A percentile compares a stretch with the other conserved stretches of the same genome.
Conservation (phyloP, 208 protist species). For the Acanthamoeba castellanii region DNA sequence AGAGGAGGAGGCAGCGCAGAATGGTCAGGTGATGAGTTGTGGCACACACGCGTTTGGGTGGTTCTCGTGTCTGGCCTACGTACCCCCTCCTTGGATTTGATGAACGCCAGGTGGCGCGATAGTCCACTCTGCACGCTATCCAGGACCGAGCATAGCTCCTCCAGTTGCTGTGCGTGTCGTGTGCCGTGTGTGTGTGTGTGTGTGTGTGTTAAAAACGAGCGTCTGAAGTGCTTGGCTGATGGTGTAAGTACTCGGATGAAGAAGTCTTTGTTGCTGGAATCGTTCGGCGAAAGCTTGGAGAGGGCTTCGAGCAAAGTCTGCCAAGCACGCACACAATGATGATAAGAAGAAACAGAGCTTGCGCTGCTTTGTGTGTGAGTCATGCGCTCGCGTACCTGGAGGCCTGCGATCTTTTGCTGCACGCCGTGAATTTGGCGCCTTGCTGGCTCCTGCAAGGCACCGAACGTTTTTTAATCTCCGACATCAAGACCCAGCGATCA, state of each 20-base stretch:
- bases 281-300: conserved; percentile 11
- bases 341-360: neutral
- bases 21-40: neutral
- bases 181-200: too few species aligned
- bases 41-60: too few species aligned
- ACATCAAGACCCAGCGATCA: neutral
- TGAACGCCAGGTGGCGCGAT: conserved; percentile 21
- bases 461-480: too few species aligned
- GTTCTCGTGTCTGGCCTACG: neutral
- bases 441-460: neutral
- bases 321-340: neutral
- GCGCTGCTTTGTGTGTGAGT: neutral
- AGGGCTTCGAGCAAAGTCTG: conserved; percentile 8
- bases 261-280: conserved; percentile 27
- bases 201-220: neutral
- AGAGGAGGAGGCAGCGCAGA: neutral
- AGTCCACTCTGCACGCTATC: conserved; percentile 24
- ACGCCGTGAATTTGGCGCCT: conserved; percentile 32
- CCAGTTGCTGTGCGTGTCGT: neutral
- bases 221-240: neutral
- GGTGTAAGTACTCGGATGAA: neutral
- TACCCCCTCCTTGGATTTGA: conserved; percentile 23
- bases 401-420: conserved; percentile 6
- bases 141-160: neutral
- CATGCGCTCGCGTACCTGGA: neutral